phyloP scores from a whole-genome alignment of 352 stramenopile genomes.

The Globisporangium lucens region DNA sequence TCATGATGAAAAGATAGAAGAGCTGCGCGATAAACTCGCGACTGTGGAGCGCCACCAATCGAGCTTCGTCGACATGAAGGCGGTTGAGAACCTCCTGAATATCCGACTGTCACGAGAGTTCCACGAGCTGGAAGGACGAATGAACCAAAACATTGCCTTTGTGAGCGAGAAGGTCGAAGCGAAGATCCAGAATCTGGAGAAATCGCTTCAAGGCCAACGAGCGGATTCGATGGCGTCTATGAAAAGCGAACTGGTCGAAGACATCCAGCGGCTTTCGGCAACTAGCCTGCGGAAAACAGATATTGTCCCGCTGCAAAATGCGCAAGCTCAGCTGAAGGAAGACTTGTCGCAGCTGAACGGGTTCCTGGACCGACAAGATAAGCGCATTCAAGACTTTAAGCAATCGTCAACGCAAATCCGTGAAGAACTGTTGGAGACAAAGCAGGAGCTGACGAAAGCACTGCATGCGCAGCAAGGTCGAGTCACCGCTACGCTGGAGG shows the following conservation, averaged over 20 bases:
- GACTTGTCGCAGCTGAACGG: slow-evolving; percentile 53
- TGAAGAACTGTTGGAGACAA: slow-evolving; percentile 52
- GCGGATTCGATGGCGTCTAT: slow-evolving; percentile 46
- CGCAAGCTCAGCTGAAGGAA: slow-evolving; percentile 60
- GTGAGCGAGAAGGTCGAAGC: slow-evolving; percentile 68
- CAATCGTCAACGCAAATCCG: slow-evolving; percentile 35
- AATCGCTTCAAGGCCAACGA: slow-evolving; percentile 43
- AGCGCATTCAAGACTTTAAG: slow-evolving; percentile 56
- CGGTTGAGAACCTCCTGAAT: slow-evolving; percentile 61
- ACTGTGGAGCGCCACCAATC: slow-evolving; percentile 50
- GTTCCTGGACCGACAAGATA: slow-evolving; percentile 62
- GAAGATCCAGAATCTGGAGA: slow-evolving; percentile 58
- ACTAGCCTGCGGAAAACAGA: slow-evolving; percentile 48
- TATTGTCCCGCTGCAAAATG: slow-evolving; percentile 46
- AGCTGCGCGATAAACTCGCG: slow-evolving; percentile 49
- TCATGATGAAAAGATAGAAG: slow-evolving; percentile 56
- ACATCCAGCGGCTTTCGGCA: slow-evolving; percentile 53
- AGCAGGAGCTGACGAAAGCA: slow-evolving; percentile 55
- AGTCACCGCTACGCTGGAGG: slow-evolving; percentile 41
- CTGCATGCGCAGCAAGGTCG: slow-evolving; percentile 50
- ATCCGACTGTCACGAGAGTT: slow-evolving; percentile 67
- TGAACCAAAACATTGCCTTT: slow-evolving; percentile 52
- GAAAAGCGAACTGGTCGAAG: slow-evolving; percentile 55
- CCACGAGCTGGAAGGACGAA: slow-evolving; percentile 65
- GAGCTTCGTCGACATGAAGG: slow-evolving; percentile 56